Evolutionary conservation across 345 rosid species (phyloP), one percentile per base, ranked within the genome.

Genomic region (Murraya paniculata): DNA sequence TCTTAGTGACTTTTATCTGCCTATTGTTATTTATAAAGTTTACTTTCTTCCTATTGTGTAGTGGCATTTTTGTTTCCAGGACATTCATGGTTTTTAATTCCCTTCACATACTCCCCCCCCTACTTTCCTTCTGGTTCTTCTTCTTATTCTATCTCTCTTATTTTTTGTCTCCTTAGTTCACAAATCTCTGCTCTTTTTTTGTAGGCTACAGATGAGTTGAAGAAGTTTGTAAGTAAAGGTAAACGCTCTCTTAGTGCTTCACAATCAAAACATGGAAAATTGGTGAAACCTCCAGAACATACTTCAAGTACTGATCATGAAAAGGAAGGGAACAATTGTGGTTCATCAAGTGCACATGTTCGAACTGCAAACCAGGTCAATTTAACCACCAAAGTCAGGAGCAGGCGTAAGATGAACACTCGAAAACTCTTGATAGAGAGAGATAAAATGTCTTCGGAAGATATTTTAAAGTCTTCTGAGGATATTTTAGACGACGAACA

Each of bases 371-470:
- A 82, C 81, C 85, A 86, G 78, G 85, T 86, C 78, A 88, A 78
- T 81, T 77, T 89, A 79, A 89, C 93, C 38, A 92, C 92, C 78
- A 91, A 86, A 87, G 86, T 86, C 77, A 88, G 94, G 85, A 90
- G 93, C 83, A 88, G 89, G 78, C 88, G 92, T 77, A 92, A 92
- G 86, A 80, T 82, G 78, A 81, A 72, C 66, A 74, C 81, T 19
- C 89, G 75, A 76, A 86, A 86, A 81, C 88, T 78, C 59, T 84
- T 78, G 73, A 68, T 75, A 14, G 84, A 77, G 67, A 87, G 75
- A 77, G 86, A 86, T 78, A 53, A 35, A 60, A 82, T 78, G 75
- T 56, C 64, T 57, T 72, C 75, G 57, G 75, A 72, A 6, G 75
- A 72, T 35, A 33, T 31, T 59, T 35, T 74, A 74, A 74, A 76